Base-by-base conservation (phyloP, 108 stramenopile species). In the Asterionellopsis glacialis region DNA sequence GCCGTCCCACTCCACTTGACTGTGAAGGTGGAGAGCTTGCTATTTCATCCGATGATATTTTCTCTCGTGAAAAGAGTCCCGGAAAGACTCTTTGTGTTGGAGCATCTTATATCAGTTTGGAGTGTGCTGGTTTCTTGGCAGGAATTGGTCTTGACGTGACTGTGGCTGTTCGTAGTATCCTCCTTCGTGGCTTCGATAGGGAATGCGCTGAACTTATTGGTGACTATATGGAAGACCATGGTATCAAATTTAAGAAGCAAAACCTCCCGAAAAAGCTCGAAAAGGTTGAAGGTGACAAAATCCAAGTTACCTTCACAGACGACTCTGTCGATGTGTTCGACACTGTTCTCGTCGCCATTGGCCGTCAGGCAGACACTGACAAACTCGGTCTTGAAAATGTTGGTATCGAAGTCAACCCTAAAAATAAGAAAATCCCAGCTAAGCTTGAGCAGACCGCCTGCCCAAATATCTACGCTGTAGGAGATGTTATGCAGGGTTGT, bases 391-490 rank as follows among this genome's bases (percentile, higher is more conserved):
- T 99, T 47, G 93, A 84, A 28, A 74, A 73, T 19, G 79, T 93
- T 18, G 84, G 86, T 5, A 76, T 96, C 39, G 55, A 70, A 24
- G 68, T 80, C 22, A 93, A 89, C 63, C 80, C 91, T 1, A 73
- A 75, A 16, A 89, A 85, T 49, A 70, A 79, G 12, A 94, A 95
- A 73, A 91, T 99, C 53, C 16, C 68, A 9, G 71, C 83, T 50
- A 77, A 73, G 45, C 66, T 82, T 55, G 97, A 98, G 65, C 97
- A 98, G 65, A 91, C 95, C 0, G 55, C 61, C 22, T 80, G 77
- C 24, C 93, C 95, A 56, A 94, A 97, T 57, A 80, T 99, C 41
- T 99, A 96, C 63, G 97, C 94, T n/a, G 87, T 98, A 42, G 99
- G 99, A 16, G 97, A 98, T 82, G 95, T 96, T 19, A 85, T 98